These are phyloP conservation scores for Exidia glandulosa DNA, from an alignment of 768 basidiomycete species.

Conservation along the genomic window DNA sequence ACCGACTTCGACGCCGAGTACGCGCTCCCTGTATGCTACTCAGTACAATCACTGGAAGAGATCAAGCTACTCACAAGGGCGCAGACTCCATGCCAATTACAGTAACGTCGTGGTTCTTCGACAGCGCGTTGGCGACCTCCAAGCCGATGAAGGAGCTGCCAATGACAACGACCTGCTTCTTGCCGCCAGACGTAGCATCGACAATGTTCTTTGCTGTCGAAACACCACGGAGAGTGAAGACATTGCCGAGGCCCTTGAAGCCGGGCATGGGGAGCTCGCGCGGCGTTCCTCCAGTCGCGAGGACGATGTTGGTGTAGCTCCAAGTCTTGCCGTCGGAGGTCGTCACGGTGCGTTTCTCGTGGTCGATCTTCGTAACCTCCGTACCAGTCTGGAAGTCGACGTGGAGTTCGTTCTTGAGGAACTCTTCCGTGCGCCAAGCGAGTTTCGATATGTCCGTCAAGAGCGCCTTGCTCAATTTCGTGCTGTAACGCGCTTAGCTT, in stretches of 20 bases:
- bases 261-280: constrained; percentile 70
- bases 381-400: constrained; percentile 52
- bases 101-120: constrained; percentile 66
- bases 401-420: constrained; percentile 65
- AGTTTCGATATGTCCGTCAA: constrained; percentile 69
- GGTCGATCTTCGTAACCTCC: constrained; percentile 36
- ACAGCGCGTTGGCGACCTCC: constrained; percentile 73
- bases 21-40: constrained; percentile 28
- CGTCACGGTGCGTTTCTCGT: constrained; percentile 41
- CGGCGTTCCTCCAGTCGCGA: constrained; percentile 68
- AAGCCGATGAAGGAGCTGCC: constrained; percentile 89
- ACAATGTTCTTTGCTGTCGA: constrained; percentile 58
- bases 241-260: constrained; percentile 52
- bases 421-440: constrained; percentile 58
- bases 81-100: constrained; percentile 74
- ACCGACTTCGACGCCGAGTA: constrained; percentile 75
- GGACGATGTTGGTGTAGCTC: constrained; percentile 64
- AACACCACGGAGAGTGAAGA: constrained; percentile 63
- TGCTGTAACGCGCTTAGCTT: constrained; percentile 32
- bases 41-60: neutral
- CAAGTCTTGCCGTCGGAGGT: neutral
- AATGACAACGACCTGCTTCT: constrained; percentile 73
- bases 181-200: constrained; percentile 39
- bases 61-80: constrained; percentile 40
- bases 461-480: constrained; percentile 82